Percentiles rank a stretch among this genome's conserved stretches.
Conservation (phyloP, 2,329 filamentous ascomycete species). For the Alternaria gaisen region DNA sequence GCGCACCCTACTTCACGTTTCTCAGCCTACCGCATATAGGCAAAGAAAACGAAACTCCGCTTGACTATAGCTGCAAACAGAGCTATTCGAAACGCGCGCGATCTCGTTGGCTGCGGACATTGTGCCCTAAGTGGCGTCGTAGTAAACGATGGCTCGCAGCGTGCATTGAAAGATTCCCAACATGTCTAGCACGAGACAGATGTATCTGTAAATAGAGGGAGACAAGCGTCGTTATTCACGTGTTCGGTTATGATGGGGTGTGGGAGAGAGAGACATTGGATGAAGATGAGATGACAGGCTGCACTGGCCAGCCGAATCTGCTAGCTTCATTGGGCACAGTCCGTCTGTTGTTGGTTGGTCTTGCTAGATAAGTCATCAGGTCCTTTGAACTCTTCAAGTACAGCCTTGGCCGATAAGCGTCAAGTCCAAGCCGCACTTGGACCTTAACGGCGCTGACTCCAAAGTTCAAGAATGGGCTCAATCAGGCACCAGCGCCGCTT, state of each 20-base stretch:
- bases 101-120: background rate
- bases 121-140: background rate
- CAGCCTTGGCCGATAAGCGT: no score
- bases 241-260: background rate
- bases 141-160: background rate
- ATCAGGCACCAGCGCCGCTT: no score
- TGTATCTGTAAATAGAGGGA: rapidly evolving
- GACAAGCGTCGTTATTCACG: background rate
- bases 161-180: background rate
- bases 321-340: background rate
- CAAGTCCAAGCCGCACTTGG: no score
- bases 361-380: no score
- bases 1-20: background rate
- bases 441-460: no score
- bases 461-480: no score
- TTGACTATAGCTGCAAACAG: background rate
- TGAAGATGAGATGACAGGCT: background rate
- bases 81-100: background rate
- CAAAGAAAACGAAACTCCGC: background rate
- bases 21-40: background rate
- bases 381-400: rapidly evolving
- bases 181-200: background rate
- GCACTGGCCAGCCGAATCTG: background rate
- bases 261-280: background rate
- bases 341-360: background rate